Evolutionary conservation across 768 basidiomycete genomes (phyloP).

Genomic region (Kwoniella dejecticola): DNA sequence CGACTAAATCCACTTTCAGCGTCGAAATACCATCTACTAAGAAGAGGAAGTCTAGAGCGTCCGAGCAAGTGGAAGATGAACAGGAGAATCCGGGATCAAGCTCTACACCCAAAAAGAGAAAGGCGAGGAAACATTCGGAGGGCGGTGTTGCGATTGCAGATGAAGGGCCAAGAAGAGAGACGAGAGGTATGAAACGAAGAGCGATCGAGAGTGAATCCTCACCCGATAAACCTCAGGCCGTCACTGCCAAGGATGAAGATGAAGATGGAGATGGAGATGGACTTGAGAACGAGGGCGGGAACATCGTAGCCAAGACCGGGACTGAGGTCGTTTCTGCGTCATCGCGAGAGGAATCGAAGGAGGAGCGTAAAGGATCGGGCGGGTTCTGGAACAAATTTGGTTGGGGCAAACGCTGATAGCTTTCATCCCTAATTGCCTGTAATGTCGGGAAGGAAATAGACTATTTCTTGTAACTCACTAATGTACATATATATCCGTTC

Average conservation of each 20-base stretch:
- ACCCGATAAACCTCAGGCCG: conserved; percentile 11
- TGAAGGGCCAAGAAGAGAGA: conserved; percentile 7
- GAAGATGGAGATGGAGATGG: conserved; percentile 80
- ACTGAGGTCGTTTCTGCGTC: background rate
- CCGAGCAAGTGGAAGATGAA: conserved; percentile 3
- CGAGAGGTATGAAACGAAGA: conserved; percentile 27
- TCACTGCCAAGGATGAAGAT: conserved; percentile 49
- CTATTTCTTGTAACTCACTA: background rate
- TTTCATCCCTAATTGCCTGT: too few species aligned
- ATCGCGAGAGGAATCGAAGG: background rate
- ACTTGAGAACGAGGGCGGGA: too few species aligned
- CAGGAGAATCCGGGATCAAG: too few species aligned
- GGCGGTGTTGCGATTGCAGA: too few species aligned
- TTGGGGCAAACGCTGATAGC: conserved; percentile 5
- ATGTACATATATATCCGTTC: background rate
- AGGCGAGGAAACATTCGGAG: too few species aligned
- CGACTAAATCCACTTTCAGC: conserved; percentile 8
- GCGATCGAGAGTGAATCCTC: conserved; percentile 20
- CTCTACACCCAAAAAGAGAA: too few species aligned
- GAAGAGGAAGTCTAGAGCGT: conserved; percentile 16
- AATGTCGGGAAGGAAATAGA: too few species aligned
- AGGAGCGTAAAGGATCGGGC: conserved; percentile 5
- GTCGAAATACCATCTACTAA: conserved; percentile 12
- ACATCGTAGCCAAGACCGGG: conserved; percentile 72
- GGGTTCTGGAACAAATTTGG: conserved; percentile 10